Conservation (phyloP, 2,329 filamentous ascomycete species). For the Bretziella fagacearum region DNA sequence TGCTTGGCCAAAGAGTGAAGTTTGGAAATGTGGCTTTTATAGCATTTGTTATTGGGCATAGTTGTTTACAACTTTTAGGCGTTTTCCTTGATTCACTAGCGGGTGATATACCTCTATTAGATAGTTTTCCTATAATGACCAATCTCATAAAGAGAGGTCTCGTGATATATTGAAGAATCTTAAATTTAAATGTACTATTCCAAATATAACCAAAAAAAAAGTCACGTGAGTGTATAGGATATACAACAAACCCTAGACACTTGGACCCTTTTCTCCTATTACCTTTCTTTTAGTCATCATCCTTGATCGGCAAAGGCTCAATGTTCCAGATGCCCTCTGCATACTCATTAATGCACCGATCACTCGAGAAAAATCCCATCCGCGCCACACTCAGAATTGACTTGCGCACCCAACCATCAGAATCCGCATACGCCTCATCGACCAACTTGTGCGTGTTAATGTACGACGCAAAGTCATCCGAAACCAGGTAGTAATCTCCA, state of each 20-base stretch:
- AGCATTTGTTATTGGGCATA: too few relatives aligned
- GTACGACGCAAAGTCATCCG: constrained; percentile 94
- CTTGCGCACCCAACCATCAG: constrained; percentile 85
- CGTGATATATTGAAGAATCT: neutral
- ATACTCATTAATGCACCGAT: constrained; percentile 93
- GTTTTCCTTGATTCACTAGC: neutral
- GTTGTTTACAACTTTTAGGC: too few relatives aligned
- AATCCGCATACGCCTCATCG: constrained; percentile 79
- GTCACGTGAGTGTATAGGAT: neutral
- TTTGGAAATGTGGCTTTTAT: too few relatives aligned
- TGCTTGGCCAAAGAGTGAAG: too few relatives aligned
- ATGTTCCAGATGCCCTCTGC: constrained; percentile 96
- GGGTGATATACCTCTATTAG: too few relatives aligned
- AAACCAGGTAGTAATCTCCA: constrained; percentile 94
- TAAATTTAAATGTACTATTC: too few relatives aligned
- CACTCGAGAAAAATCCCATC: constrained; percentile 96
- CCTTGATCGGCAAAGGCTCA: constrained; percentile 44
- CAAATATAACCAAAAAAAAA: too few relatives aligned
- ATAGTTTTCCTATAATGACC: neutral
- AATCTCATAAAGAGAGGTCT: neutral
- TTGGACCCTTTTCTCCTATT: neutral
- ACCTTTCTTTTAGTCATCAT: neutral
- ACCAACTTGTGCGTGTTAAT: constrained; percentile 79
- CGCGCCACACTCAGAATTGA: constrained; percentile 72
- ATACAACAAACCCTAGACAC: neutral